Evolutionary conservation across 2,329 filamentous ascomycete genomes (phyloP), one percentile per base, ranked within the genome.

Genomic region (Fusarium foetens): DNA sequence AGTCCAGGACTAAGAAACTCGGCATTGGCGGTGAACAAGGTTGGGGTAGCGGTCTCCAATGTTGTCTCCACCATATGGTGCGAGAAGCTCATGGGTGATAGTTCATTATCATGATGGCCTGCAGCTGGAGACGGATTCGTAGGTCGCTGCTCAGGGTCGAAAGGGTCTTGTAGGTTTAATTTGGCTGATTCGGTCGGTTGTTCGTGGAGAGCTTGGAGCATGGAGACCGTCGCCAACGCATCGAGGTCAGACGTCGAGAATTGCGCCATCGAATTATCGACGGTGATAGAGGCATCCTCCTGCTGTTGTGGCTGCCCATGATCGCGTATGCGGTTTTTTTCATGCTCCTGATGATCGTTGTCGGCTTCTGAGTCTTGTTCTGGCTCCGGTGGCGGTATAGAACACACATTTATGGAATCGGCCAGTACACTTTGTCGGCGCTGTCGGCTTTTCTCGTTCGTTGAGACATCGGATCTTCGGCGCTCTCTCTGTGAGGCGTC

Each of bases 161-260:
- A 31, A 8, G n/a, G 11, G 1, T 25, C 21, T 8, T 45, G 14
- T 9, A 25, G 25, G 25, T 25, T 25, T 25, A 25, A 25, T 1
- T 43, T 45, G 1, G n/a, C 3, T 7, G 53, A 21, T 12, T 46
- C 27, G 5, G 8, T n/a, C 19, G 49, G 33, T 10, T 53, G 49
- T 25, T 55, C 53, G 13, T 55, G 38, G 1, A 55, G 53, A 46
- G 53, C 38, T 11, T 55, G 53, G 1, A 55, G 38, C 53, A 55
- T 46, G 0, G 53, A 55, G 21, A 55, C 53, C 1, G 53, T 45
- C 10, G 53, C 53, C n/a, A 55, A 25, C 1, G 53, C 53, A 17
- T 46, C 53, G 3, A 55, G 29, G 4, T 55, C 53, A 5, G 39
- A 55, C 1, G 53, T 33, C 2, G n/a, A 19, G 3, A 45, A 31